phyloP scores from a whole-genome alignment of 106 monocot genomes.

The Iris macrosiphon region DNA sequence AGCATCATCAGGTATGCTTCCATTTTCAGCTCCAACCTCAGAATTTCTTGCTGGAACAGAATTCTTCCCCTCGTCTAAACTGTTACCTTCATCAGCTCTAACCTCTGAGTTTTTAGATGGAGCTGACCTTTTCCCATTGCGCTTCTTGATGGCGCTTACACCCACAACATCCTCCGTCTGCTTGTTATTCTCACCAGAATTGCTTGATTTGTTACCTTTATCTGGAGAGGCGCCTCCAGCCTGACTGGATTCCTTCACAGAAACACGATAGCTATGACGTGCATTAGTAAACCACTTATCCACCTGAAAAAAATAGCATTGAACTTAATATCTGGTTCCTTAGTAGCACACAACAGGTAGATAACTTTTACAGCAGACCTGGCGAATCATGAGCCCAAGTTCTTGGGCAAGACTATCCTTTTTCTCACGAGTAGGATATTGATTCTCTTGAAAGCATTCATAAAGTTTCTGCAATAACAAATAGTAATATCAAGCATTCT shows the following conservation, averaged over 20 bases:
- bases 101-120: too few species aligned
- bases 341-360: neutral
- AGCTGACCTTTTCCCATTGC: too few species aligned
- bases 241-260: neutral
- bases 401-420: constrained; percentile 20
- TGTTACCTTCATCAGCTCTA: too few species aligned
- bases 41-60: neutral
- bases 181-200: neutral
- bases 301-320: constrained; percentile 1
- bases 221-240: neutral
- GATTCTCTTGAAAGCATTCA: constrained; percentile 23
- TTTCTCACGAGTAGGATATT: constrained; percentile 15
- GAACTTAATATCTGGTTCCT: neutral
- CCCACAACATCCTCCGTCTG: too few species aligned
- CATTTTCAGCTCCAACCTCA: constrained; percentile 2
- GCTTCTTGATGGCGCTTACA: too few species aligned
- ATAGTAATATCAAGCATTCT: too few species aligned
- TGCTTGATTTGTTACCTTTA: neutral
- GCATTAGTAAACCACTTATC: constrained; percentile 11
- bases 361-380: constrained; percentile 6
- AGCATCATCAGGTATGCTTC: too few species aligned
- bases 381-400: constrained; percentile 13
- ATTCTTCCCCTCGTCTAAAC: too few species aligned
- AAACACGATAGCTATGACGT: constrained; percentile 3
- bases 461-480: constrained; percentile 17